A percentile compares a stretch with the other conserved stretches of the same genome.
phyloP scores from a whole-genome alignment of 1,139 yeast genomes.

The Yamadazyma diddensiae region DNA sequence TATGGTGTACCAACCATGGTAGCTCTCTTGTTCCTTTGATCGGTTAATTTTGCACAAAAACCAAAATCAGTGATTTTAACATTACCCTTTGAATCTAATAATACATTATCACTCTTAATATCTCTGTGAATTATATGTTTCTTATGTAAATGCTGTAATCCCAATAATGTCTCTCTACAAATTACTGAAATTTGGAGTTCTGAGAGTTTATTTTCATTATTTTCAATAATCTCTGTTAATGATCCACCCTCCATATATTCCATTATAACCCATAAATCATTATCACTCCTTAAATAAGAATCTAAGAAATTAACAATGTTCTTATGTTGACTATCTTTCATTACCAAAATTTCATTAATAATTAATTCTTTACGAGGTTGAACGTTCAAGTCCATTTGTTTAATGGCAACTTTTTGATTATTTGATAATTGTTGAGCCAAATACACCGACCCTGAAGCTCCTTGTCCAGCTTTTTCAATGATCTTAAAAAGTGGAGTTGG shows the following conservation, averaged over 20 bases:
- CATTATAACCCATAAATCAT: constrained; percentile 85
- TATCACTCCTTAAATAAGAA: constrained; percentile 40
- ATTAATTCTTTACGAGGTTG: constrained; percentile 95
- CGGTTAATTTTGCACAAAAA: constrained; percentile 94
- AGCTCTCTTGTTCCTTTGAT: constrained; percentile 88
- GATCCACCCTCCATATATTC: constrained; percentile 86
- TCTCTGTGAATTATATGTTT: constrained; percentile 95
- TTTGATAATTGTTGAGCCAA: constrained; percentile 65
- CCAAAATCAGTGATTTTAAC: constrained; percentile 98
- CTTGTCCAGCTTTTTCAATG: constrained; percentile 97
- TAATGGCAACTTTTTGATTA: constrained; percentile 69
- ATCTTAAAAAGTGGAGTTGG: constrained; percentile 85
- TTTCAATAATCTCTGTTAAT: constrained; percentile 86
- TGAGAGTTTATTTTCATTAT: constrained; percentile 60
- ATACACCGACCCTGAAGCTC: constrained; percentile 96
- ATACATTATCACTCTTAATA: constrained; percentile 90
- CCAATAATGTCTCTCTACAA: constrained; percentile 87
- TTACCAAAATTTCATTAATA: constrained; percentile 50
- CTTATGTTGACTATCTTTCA: constrained; percentile 48
- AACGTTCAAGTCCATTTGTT: constrained; percentile 90
- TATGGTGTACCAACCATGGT: constrained; percentile 99
- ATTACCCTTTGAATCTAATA: constrained; percentile 80
- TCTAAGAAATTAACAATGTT: constrained; percentile 49
- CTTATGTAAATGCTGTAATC: constrained; percentile 85
- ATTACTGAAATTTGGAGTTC: constrained; percentile 87